A percentile compares a stretch with the other conserved stretches of the same genome.
Conservation (phyloP, 2,329 filamentous ascomycete genomes). For the Ceratocystis eucalypticola region DNA sequence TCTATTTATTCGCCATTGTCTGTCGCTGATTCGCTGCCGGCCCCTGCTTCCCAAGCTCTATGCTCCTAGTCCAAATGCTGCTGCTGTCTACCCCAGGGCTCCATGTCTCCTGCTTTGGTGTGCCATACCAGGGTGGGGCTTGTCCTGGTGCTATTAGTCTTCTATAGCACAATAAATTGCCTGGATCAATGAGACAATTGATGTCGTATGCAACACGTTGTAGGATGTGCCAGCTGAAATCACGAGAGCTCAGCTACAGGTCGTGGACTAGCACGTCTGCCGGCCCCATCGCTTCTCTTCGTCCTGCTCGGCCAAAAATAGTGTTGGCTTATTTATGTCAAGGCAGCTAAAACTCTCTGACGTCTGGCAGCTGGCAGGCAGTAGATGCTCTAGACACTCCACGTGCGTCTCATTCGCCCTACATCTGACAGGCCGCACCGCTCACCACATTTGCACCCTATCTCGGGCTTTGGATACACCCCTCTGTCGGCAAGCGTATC, state of each 20-base stretch:
- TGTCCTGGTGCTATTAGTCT: not conserved
- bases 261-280: not conserved
- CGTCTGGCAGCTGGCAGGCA: too few species aligned
- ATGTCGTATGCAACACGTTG: slow-evolving; percentile 1
- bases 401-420: not conserved
- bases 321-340: too few species aligned
- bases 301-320: not conserved
- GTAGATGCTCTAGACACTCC: too few species aligned
- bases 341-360: too few species aligned
- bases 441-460: not conserved
- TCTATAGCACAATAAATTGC: not conserved
- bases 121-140: not conserved
- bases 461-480: not conserved
- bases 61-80: not conserved
- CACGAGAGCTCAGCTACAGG: not conserved
- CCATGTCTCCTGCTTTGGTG: not conserved
- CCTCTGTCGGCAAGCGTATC: not conserved
- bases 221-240: not conserved
- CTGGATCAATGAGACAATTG: not conserved
- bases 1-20: not conserved
- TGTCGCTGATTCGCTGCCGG: not conserved
- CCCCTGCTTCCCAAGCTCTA: not conserved
- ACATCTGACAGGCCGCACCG: not conserved
- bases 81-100: not conserved
- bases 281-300: not conserved